A percentile compares a stretch with the other conserved stretches of the same genome.
Conservation (phyloP, 208 protist species). For the Sergeia podlipaevii region DNA sequence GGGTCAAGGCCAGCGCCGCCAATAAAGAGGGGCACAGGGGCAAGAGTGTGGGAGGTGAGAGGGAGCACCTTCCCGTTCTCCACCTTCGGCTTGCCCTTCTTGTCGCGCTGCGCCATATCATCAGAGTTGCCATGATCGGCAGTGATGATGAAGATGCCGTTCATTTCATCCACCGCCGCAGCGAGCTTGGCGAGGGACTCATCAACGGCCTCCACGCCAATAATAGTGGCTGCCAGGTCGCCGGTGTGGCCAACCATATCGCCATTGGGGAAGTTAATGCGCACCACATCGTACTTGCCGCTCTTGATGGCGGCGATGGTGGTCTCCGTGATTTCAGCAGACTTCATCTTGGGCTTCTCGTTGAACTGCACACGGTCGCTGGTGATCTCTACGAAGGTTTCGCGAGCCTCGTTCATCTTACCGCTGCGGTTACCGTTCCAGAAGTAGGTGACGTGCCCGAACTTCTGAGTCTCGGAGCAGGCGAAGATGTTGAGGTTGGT, state of each 20-base stretch:
- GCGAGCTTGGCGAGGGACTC: constrained; percentile 74
- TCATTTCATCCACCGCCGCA: constrained; percentile 77
- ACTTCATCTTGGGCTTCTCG: constrained; percentile 94
- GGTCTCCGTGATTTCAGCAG: constrained; percentile 88
- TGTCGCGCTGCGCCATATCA: constrained; percentile 93
- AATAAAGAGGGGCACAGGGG: constrained; percentile 91
- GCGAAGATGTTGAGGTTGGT: constrained; percentile 88
- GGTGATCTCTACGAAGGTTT: constrained; percentile 90
- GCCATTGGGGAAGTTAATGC: constrained; percentile 94
- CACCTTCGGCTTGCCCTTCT: constrained; percentile 86
- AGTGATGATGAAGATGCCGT: constrained; percentile 90
- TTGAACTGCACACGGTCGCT: constrained; percentile 93
- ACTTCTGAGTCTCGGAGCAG: constrained; percentile 96
- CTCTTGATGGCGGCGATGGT: constrained; percentile 89
- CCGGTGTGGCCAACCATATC: constrained; percentile 97
- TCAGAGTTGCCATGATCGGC: constrained; percentile 96
- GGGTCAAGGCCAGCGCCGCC: constrained; percentile 79
- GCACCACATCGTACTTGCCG: constrained; percentile 89
- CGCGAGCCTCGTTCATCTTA: constrained; percentile 82
- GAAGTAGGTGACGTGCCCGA: constrained; percentile 96
- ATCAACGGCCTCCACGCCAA: constrained; percentile 82
- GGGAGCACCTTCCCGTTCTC: constrained; percentile 67
- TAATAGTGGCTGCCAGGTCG: constrained; percentile 80
- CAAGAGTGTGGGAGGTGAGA: constrained; percentile 92
- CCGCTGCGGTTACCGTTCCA: constrained; percentile 96